Conservation (phyloP, 2,329 filamentous ascomycete species). For the Bretziella fagacearum region DNA sequence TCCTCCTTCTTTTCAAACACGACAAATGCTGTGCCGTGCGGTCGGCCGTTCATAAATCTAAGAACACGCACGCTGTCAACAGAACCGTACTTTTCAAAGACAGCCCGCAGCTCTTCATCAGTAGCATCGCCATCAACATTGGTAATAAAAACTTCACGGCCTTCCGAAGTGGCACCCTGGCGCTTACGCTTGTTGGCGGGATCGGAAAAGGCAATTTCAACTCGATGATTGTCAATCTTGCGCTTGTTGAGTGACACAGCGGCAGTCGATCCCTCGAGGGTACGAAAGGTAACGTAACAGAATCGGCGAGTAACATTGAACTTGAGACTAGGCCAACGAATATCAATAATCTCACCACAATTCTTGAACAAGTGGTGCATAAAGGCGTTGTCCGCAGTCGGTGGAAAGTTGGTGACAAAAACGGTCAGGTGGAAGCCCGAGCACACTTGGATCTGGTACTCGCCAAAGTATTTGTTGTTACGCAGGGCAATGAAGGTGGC, state of each 20-base stretch:
- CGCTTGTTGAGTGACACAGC: constrained; percentile 56
- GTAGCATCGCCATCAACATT: constrained; percentile 45
- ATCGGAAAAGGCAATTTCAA: constrained; percentile 71
- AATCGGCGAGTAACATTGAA: constrained; percentile 79
- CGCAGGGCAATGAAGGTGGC: constrained; percentile 67
- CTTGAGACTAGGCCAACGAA: constrained; percentile 83
- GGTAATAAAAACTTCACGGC: constrained; percentile 66
- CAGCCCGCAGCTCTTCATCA: constrained; percentile 50
- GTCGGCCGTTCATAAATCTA: constrained; percentile 47
- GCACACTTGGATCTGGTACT: constrained; percentile 54
- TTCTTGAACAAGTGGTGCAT: constrained; percentile 51
- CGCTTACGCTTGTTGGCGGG: constrained; percentile 62
- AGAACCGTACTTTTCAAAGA: constrained; percentile 60
- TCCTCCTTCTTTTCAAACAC: constrained; percentile 57
- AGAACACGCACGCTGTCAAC: constrained; percentile 59
- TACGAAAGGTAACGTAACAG: constrained; percentile 84
- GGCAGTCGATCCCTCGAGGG: constrained; percentile 46
- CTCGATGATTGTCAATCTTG: constrained; percentile 47
- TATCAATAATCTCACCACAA: constrained; percentile 67
- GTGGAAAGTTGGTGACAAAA: constrained; percentile 81
- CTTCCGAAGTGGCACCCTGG: constrained; percentile 67
- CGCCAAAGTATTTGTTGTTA: constrained; percentile 63
- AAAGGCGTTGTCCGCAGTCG: constrained; percentile 53
- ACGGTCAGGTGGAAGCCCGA: constrained; percentile 65
- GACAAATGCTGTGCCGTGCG: constrained; percentile 66